A percentile compares a stretch with the other conserved stretches of the same genome.
phyloP scores from a whole-genome alignment of 2,329 filamentous ascomycete genomes.

The Lachnellula subtilissima region DNA sequence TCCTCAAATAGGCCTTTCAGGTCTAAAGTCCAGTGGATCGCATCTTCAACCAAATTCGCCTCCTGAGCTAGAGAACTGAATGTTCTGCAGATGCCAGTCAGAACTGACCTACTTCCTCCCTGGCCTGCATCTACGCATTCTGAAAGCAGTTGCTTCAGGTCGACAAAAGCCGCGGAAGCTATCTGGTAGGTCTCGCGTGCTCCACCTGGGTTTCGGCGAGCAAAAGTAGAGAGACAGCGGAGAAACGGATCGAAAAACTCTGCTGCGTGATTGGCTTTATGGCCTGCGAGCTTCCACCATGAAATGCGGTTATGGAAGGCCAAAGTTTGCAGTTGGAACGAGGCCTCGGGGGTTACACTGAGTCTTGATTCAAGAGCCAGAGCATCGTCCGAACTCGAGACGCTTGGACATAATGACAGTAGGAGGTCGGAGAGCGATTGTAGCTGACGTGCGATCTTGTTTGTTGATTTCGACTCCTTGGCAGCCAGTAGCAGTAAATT shows the following conservation, averaged over 20 bases:
- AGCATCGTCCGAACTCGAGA: conserved; percentile 59
- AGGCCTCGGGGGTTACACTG: conserved; percentile 51
- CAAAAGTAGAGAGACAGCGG: conserved; percentile 57
- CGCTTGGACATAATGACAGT: conserved; percentile 60
- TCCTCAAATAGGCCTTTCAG: conserved; percentile 29
- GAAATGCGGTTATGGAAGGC: conserved; percentile 57
- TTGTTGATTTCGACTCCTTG: conserved; percentile 39
- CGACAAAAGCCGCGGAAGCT: conserved; percentile 17
- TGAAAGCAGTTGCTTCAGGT: conserved; percentile 18
- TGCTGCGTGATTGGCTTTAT: conserved; percentile 55
- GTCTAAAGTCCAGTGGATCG: conserved; percentile 50
- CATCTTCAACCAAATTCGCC: conserved; percentile 43
- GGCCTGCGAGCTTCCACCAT: conserved; percentile 61
- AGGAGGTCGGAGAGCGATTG: conserved; percentile 62
- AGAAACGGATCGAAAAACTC: conserved; percentile 63
- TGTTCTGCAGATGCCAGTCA: conserved; percentile 39
- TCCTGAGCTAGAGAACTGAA: conserved; percentile 47
- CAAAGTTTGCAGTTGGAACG: conserved; percentile 59
- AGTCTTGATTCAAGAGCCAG: conserved; percentile 48
- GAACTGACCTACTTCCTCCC: conserved; percentile 7
- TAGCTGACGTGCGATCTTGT: conserved; percentile 60
- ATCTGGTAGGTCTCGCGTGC: conserved; percentile 19
- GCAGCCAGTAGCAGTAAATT: conserved; percentile 47
- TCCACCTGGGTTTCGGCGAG: conserved; percentile 41
- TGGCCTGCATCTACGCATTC: conserved; percentile 17